Base-by-base conservation (phyloP, 2,329 filamentous ascomycete genomes). In the Arthrobotrys pseudoclavata region DNA sequence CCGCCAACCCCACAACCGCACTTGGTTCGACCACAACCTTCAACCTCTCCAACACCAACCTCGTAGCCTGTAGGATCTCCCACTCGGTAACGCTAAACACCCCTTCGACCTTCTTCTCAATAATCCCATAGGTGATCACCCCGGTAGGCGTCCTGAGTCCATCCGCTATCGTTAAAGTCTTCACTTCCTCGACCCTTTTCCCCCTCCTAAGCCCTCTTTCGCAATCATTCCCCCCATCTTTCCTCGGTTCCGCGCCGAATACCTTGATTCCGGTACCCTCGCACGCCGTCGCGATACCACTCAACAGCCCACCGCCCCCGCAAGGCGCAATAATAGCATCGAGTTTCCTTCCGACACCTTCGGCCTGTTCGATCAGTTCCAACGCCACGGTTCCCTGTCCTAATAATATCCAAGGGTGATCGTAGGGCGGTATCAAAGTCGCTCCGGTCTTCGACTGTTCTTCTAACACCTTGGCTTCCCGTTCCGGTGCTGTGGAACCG, bases 1-100 rank as follows among this genome's bases (percentile, higher is more conserved):
- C 92, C 0, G 95, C 96, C 76, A 98, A 83, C 0, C 90, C 89
- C n/a, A 97, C 94, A 1, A 91, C 93, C 0, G 92, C 89, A 84
- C 91, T 94, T 22, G 95, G 95, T 86, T 98, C 95, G 12, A 97
- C 90, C 22, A 97, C 89, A 55, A 97, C 85, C 88, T 98, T 97
- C 87, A 96, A 89, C 72, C 94, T 86, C 87, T 98, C 95, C 79
- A 94, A 85, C 37, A 97, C 91, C 79, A 98, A 84, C 78, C 88
- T 85, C 88, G 97, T 87, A 12, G 94, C 91, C 22, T 86, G 87
- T 81, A 88, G 87, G 83, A 98, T 97, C 86, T 97, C 89, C 68
- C 91, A 90, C 84, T 98, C 95, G 0, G 87, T 89, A 0, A 96
- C 95, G 69, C 88, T 88, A 84, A 89, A 91, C 81, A 97, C 88